Evolutionary conservation across 345 rosid species (phyloP).

Genomic region (Moricandia moricandioides): DNA sequence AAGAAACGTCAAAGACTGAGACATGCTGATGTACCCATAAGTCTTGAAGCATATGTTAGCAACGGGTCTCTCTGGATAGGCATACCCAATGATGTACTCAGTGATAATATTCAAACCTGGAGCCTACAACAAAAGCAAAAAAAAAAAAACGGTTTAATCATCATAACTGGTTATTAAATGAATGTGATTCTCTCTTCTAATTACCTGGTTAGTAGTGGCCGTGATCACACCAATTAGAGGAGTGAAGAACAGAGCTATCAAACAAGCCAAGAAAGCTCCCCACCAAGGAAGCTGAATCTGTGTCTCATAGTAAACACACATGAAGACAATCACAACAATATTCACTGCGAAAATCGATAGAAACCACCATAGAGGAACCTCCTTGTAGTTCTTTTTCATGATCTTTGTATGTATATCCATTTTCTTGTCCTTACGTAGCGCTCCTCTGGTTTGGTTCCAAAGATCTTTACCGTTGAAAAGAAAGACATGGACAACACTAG

Average conservation of each 20-base stretch:
- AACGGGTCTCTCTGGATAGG: conserved; percentile 78
- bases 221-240: conserved; percentile 74
- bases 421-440: conserved; percentile 43
- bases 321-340: conserved; percentile 46
- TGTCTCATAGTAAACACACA: conserved; percentile 52
- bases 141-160: background rate
- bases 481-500: conserved; percentile 63
- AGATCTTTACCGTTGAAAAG: conserved; percentile 70
- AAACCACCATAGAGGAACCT: conserved; percentile 87
- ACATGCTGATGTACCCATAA: conserved; percentile 84
- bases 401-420: conserved; percentile 76
- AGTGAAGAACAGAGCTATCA: conserved; percentile 72
- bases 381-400: conserved; percentile 59
- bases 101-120: conserved; percentile 84
- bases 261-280: conserved; percentile 79
- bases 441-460: conserved; percentile 55
- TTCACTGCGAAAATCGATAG: conserved; percentile 46
- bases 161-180: background rate
- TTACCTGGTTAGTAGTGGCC: conserved; percentile 72
- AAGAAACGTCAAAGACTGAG: conserved; percentile 63
- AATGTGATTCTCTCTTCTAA: background rate
- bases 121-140: conserved; percentile 21
- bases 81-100: conserved; percentile 72
- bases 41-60: conserved; percentile 96
- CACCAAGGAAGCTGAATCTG: conserved; percentile 86